Evolutionary conservation across 345 rosid genomes (phyloP), one percentile per base, ranked within the genome.

Genomic region (Odontarrhena argentea): DNA sequence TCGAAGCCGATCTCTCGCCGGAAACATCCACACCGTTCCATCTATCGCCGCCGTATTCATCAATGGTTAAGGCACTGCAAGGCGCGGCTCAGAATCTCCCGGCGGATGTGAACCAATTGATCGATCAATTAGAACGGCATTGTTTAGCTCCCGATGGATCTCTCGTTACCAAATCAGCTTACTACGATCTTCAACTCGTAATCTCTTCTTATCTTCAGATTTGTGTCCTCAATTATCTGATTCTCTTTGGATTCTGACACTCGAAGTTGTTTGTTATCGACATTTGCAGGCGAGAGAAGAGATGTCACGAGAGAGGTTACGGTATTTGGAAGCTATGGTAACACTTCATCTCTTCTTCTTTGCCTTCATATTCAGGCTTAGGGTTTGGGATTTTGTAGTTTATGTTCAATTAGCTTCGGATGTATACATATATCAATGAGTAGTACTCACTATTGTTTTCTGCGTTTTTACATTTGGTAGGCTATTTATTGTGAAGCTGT

Each of bases 51-150:
- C 38, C 51, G 59, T 37, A 56, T 49, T 53, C 7, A 36, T 52
- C 68, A 63, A 87, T 87, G 90, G 94, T 75, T 78, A 85, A 83
- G 81, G 70, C 80, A 63, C 11, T 80, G 42, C 88, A 77, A 65
- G 83, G 84, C 41, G 88, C 84, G 30, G 85, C 79, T 43, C 85
- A 87, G 55, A 87, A 78, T 67, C 73, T 94, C 13, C 91, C 95
- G 70, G 79, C 91, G 9, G 99, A 94, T 62, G 87, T 94, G 30
- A 66, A 40, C 48, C 91, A 83, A 68, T 77, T 91, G 79, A 86
- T 91, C 74, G 97, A 94, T 83, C 97, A 87, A 83, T 81, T 94
- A 61, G 97, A 94, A 77, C 96, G 99, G 49, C 99, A 91, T 70
- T 91, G 99, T 70, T 80, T 91, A 75, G 95, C 92, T 51, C 85